These are phyloP conservation scores for Daldinia sp. DNA, from an alignment of 2,329 filamentous ascomycete genomes.

Conservation along the genomic window DNA sequence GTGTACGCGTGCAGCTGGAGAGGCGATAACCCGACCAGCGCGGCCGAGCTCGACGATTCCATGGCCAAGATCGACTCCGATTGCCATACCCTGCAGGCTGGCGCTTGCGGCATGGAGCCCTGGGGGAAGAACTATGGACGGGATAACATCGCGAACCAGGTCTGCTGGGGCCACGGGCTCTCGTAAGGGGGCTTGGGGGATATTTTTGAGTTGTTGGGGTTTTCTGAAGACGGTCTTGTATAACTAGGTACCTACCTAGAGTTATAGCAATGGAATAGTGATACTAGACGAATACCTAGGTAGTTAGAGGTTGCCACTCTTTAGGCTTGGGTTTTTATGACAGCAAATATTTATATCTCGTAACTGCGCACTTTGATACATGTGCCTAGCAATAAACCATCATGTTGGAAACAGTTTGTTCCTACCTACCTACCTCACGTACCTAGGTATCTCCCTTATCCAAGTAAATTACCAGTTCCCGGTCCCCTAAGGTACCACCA, in stretches of 20 bases:
- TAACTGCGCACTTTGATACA: too few species aligned
- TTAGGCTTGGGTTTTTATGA: not conserved
- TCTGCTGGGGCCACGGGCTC: not conserved
- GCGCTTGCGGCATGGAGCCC: not conserved
- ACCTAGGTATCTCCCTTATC: too few species aligned
- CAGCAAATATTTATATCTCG: not conserved
- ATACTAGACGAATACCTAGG: not conserved
- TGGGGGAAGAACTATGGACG: slow-evolving; percentile 2
- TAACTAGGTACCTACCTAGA: not conserved
- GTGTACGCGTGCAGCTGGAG: not conserved
- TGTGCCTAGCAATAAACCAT: too few species aligned
- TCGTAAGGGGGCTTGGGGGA: not conserved
- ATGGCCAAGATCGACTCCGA: not conserved
- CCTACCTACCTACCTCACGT: too few species aligned
- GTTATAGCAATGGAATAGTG: not conserved
- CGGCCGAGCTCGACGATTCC: not conserved
- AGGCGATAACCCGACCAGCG: not conserved
- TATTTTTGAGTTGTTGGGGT: not conserved
- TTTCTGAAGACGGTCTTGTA: not conserved
- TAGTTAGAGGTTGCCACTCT: not conserved
- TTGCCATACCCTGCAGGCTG: not conserved
- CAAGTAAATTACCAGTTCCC: too few species aligned
- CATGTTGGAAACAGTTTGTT: too few species aligned
- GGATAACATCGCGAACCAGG: not conserved
- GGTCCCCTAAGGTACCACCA: too few species aligned